A percentile compares a stretch with the other conserved stretches of the same genome.
These are phyloP conservation scores for Aspergillus niger DNA, from an alignment of 2,329 filamentous ascomycete genomes.

Conservation along the genomic window DNA sequence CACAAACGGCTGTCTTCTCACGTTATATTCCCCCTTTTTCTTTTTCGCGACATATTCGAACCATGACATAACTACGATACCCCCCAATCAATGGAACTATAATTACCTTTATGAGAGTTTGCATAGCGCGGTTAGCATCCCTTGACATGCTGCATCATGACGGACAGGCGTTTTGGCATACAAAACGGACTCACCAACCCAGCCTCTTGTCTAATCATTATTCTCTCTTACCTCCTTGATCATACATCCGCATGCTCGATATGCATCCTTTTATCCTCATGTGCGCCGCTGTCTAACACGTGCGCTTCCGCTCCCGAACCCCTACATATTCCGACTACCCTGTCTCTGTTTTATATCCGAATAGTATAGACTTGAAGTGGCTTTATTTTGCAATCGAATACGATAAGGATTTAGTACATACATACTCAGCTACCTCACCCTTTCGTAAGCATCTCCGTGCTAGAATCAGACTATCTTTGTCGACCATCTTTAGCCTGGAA, in stretches of 20 bases:
- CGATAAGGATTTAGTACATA: too few species aligned
- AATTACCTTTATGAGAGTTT: conserved; percentile 33
- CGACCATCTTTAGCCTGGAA: background rate
- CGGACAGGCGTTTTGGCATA: conserved; percentile 37
- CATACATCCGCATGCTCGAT: conserved; percentile 5
- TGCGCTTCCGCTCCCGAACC: background rate
- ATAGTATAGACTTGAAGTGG: background rate
- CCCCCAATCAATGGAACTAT: conserved; percentile 34
- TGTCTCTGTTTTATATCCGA: background rate
- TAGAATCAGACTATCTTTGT: background rate
- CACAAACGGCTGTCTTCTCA: conserved; percentile 9
- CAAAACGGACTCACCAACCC: conserved; percentile 15
- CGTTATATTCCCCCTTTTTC: conserved; percentile 9
- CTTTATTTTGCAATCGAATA: conserved; percentile 1
- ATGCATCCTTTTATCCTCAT: background rate
- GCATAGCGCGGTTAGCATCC: conserved; percentile 44
- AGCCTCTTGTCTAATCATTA: conserved; percentile 4
- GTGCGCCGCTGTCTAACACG: background rate
- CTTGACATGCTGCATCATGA: conserved; percentile 39
- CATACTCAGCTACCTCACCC: background rate
- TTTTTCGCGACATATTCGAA: conserved; percentile 22
- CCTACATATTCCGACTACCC: background rate
- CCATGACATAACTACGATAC: conserved; percentile 39
- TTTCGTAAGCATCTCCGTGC: background rate
- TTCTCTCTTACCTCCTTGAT: conserved; percentile 5